These are phyloP conservation scores for Penicillium mononematosum DNA, from an alignment of 495 filamentous ascomycete genomes.

Conservation along the genomic window DNA sequence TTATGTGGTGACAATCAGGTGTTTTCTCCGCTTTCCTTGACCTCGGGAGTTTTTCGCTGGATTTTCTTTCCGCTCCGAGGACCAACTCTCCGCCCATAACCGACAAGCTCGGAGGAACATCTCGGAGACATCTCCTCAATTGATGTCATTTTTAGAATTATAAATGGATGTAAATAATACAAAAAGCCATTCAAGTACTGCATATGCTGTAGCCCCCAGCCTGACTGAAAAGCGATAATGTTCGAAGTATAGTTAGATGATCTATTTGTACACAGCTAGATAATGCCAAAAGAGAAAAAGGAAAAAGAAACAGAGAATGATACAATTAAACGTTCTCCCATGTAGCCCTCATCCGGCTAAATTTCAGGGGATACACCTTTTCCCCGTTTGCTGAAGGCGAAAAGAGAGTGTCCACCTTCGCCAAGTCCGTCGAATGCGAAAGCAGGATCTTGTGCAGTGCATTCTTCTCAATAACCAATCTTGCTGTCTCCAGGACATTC, in stretches of 20 bases:
- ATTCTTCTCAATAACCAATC: conserved; percentile 80
- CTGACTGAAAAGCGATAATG: background rate
- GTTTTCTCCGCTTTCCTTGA: conserved; percentile 34
- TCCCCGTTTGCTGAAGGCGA: conserved; percentile 7
- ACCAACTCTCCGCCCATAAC: conserved; percentile 25
- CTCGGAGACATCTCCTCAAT: background rate
- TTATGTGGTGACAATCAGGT: conserved; percentile 23
- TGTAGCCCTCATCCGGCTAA: conserved; percentile 1
- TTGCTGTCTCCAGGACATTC: conserved; percentile 79
- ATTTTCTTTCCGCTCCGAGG: conserved; percentile 33
- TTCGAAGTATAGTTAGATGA: conserved; percentile 12
- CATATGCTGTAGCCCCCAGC: background rate
- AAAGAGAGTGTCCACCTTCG: conserved; percentile 10
- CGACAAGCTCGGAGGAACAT: background rate
- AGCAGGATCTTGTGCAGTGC: conserved; percentile 75
- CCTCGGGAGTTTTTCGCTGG: conserved; percentile 34
- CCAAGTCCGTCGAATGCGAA: conserved; percentile 73
- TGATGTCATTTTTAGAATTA: background rate
- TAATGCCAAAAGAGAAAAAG: conserved; percentile 26
- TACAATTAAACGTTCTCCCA: conserved; percentile 8
- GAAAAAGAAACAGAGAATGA: conserved; percentile 12
- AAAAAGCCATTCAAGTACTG: background rate
- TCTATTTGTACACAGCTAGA: conserved; percentile 42
- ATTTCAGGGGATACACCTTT: conserved; percentile 4
- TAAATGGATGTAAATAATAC: background rate